Base-by-base conservation (phyloP, 2,329 filamentous ascomycete genomes). In the Lasiodiplodia hormozganensis region DNA sequence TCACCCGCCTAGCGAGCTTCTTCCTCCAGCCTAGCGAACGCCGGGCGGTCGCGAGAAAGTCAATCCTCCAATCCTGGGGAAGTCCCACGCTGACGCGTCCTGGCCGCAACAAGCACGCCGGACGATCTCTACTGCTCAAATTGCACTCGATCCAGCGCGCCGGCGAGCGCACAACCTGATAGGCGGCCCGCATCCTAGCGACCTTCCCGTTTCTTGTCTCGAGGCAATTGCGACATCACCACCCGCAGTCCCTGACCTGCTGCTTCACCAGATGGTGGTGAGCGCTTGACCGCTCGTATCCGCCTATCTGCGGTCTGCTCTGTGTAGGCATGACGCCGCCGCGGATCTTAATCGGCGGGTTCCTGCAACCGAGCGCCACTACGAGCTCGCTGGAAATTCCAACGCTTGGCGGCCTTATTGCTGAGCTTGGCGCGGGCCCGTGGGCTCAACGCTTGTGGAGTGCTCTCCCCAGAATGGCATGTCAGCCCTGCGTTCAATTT, bases 181-280 rank as follows among this genome's bases (percentile, higher is more conserved):
- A 18, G 43, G 43, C 18, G 60, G 60, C 60, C 60, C 60, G 43
- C 23, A 64, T 40, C 60, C 60, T 36, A 14, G 60, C 60, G 60
- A 38, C 60, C 60, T 64, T 64, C 60, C 60, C 60, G 60, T 64
- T 64, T 64, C 60, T 64, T 64, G 60, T 52, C 60, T 23, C 16
- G 51, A 52, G 23, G n/a, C 60, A 52, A 64, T 64, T 52, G 47
- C 60, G 47, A 64, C 60, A 52, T 64, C 60, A 52, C 60, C 60
- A 25, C 43, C n/a, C 11, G 18, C 25, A 2, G 3, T 7, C 60
- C 2, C 11, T 11, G 28, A 14, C 31, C 60, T 10, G 28, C 43
- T 14, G n/a, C 4, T 31, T 10, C n/a, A 5, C 40, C 8, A 7
- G 34, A 6, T 57, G 54, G n/a, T 38, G 31, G 10, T 23, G 18